Percentiles rank a stretch among this genome's conserved stretches.
phyloP scores from a whole-genome alignment of 352 stramenopile species.

The Globisporangium mamillatum region DNA sequence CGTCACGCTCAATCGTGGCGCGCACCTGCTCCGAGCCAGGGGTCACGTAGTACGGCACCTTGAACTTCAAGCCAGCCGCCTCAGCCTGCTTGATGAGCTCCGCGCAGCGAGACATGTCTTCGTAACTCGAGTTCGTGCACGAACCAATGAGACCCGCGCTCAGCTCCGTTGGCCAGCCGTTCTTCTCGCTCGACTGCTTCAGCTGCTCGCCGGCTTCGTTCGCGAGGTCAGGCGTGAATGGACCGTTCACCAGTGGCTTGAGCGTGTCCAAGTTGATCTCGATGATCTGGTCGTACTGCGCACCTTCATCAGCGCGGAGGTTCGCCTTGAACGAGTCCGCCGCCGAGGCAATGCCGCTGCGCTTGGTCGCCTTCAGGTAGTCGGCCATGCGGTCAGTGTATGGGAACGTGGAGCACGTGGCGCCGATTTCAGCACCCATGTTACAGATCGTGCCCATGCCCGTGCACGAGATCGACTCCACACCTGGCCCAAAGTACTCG shows the following conservation, averaged over 20 bases:
- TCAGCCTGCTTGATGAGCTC: conserved; percentile 87
- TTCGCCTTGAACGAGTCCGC: conserved; percentile 87
- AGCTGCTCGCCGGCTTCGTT: conserved; percentile 77
- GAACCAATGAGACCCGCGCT: conserved; percentile 92
- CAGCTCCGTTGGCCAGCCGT: conserved; percentile 89
- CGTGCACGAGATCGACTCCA: conserved; percentile 93
- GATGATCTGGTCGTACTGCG: conserved; percentile 93
- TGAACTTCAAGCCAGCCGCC: conserved; percentile 86
- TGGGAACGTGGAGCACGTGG: conserved; percentile 93
- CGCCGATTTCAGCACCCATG: conserved; percentile 94
- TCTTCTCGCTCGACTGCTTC: conserved; percentile 70
- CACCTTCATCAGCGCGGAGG: conserved; percentile 86
- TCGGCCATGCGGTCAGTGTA: conserved; percentile 91
- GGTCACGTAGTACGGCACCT: conserved; percentile 92
- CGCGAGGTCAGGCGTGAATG: conserved; percentile 91
- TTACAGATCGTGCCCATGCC: conserved; percentile 95
- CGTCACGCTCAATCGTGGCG: conserved; percentile 90
- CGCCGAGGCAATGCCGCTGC: conserved; percentile 86
- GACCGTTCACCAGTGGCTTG: conserved; percentile 90
- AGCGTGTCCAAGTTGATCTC: conserved; percentile 91
- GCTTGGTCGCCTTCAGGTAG: conserved; percentile 90
- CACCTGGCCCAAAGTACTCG: conserved; percentile 92
- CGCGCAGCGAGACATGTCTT: conserved; percentile 91
- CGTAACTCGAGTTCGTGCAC: conserved; percentile 95
- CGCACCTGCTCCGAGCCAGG: conserved; percentile 92